These are phyloP conservation scores for Calocybe cyanea DNA, from an alignment of 768 basidiomycete genomes.

Conservation along the genomic window DNA sequence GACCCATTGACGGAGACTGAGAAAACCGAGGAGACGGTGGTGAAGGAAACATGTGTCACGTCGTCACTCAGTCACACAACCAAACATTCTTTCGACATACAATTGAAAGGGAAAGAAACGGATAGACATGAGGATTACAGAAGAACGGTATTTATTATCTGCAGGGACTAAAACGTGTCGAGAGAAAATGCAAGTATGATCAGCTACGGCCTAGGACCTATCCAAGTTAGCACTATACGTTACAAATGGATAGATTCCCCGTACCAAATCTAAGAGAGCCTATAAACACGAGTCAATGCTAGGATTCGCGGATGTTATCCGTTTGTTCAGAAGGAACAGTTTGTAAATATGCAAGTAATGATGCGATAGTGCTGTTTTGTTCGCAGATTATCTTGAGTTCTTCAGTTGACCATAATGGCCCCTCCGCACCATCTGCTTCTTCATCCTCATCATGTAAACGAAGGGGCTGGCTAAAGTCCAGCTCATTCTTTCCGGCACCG, in stretches of 20 bases:
- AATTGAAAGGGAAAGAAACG: too few species aligned
- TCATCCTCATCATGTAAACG: constrained; percentile 12
- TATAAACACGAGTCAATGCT: too few species aligned
- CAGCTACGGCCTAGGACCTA: not conserved
- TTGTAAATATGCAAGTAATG: constrained; percentile 65
- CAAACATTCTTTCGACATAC: not conserved
- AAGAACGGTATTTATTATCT: too few species aligned
- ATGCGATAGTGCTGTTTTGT: constrained; percentile 84
- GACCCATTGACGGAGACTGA: constrained; percentile 15
- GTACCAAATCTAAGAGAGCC: constrained; percentile 1
- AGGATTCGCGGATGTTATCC: not conserved
- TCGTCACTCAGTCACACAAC: constrained; percentile 5
- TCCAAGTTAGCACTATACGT: too few species aligned
- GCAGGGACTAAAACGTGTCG: not conserved
- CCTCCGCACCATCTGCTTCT: constrained; percentile 18
- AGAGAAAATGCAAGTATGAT: too few species aligned
- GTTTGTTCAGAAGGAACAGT: constrained; percentile 41
- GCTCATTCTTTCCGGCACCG: constrained; percentile 61
- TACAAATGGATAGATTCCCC: too few species aligned
- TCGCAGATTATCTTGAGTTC: constrained; percentile 82
- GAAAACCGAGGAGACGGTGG: constrained; percentile 12
- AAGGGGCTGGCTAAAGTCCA: constrained; percentile 37
- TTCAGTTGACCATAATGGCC: constrained; percentile 69
- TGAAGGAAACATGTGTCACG: constrained; percentile 7
- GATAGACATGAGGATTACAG: too few species aligned